These are phyloP conservation scores for Citrullus mucosospermus DNA, from an alignment of 306 rosid species.

Conservation along the genomic window DNA sequence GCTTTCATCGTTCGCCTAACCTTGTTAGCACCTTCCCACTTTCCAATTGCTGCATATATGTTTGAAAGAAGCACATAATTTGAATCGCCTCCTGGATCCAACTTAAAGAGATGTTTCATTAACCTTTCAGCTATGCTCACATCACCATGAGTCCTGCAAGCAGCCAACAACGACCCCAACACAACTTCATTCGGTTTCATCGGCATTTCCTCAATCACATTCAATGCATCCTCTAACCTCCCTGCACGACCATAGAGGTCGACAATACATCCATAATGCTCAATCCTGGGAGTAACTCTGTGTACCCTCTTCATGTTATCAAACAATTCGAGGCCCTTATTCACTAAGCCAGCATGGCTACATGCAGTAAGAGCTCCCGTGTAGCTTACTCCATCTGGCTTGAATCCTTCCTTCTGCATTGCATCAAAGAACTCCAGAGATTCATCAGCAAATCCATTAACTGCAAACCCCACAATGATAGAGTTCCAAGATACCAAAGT, in stretches of 20 bases:
- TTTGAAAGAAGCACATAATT: slow-evolving; percentile 78
- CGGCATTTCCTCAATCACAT: slow-evolving; percentile 55
- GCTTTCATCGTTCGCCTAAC: slow-evolving; percentile 59
- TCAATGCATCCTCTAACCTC: slow-evolving; percentile 57
- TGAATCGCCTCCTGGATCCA: slow-evolving; percentile 59
- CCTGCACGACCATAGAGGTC: slow-evolving; percentile 85
- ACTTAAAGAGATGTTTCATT: slow-evolving; percentile 34
- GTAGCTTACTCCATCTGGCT: slow-evolving; percentile 66
- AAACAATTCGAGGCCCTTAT: slow-evolving; percentile 52
- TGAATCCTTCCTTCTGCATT: slow-evolving; percentile 61
- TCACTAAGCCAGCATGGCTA: slow-evolving; percentile 68
- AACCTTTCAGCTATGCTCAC: slow-evolving; percentile 62
- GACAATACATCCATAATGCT: slow-evolving; percentile 82
- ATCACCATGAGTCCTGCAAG: slow-evolving; percentile 64
- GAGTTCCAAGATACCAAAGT: slow-evolving; percentile 85
- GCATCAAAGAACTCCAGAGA: slow-evolving; percentile 40
- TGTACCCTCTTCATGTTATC: slow-evolving; percentile 39
- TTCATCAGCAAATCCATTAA: slow-evolving; percentile 63
- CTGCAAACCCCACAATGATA: slow-evolving; percentile 68
- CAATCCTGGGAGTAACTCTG: slow-evolving; percentile 45
- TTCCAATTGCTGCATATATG: slow-evolving; percentile 63
- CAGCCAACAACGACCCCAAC: slow-evolving; percentile 81
- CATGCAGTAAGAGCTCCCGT: slow-evolving; percentile 83
- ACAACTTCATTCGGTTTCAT: slow-evolving; percentile 82
- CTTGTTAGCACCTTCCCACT: slow-evolving; percentile 70